Base-by-base conservation (phyloP, 805 yeast species). In the Cyberlindnera euphorbiiphila region DNA sequence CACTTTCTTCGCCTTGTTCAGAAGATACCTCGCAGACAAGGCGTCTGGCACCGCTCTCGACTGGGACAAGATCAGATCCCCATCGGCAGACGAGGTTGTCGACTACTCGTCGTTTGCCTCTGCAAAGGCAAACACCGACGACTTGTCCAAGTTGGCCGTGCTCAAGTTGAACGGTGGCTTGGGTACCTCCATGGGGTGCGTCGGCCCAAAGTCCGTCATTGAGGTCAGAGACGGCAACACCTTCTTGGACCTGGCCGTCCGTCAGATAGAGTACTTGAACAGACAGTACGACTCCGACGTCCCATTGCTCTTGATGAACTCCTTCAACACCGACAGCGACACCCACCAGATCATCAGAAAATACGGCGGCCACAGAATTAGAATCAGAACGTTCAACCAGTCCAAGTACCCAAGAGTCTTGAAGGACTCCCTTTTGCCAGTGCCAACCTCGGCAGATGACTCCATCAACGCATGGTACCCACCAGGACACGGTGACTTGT, bases 181-280 rank as follows among this genome's bases (percentile, higher is more conserved):
- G 53, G 98, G 98, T 60, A 93, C 98, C 15, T 91, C 98, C 9
- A 93, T 93, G 98, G 98, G 98, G 41, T 93, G 98, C 70, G 97
- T 93, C 46, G 98, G 98, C 42, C 98, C 98, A 48, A 89, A 89
- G 66, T 85, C 96, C 19, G 95, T 93, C 50, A 93, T 93, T 60
- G 98, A 93, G 70, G 98, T 93, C 33, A 85, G 98, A 65, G 98
- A 93, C 55, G 98, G 98, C 45, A 94, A 93, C 74, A 85, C 97
- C 28, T 93, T 93, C 64, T 74, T 93, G 61, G 98, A 93, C 64
- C 76, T 93, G 53, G 74, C 96, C 32, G 98, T 93, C 29, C 85
- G 98, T 64, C 98, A 93, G 70, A 91, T 93, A 54, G 97, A 89
- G 69, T 85, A 87, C 63, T 75, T 93, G 61, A 93, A 93, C 72